Evolutionary conservation across 257 asterid genomes (phyloP).

Genomic region (Solanum lycopersicoides): DNA sequence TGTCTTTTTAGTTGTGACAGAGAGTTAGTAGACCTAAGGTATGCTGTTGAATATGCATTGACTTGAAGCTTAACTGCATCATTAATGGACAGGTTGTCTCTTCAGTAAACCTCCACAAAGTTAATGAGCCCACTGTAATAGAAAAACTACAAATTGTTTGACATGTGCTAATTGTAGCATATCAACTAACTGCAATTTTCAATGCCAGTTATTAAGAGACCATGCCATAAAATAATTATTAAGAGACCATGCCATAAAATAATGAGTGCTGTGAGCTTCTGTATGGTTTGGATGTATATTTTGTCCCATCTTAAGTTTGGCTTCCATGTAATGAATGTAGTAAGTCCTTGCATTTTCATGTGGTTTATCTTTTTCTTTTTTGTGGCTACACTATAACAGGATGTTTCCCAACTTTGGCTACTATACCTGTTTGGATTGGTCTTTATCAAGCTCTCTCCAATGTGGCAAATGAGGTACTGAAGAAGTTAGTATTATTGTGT

Average conservation of each 20-base stretch:
- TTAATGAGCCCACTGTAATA: neutral
- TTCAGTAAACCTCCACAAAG: neutral
- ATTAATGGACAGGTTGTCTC: neutral
- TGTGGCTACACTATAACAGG: slow-evolving; percentile 33
- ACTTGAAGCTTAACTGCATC: neutral
- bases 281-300: neutral
- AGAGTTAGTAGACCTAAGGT: neutral
- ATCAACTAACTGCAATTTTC: neutral
- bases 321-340: neutral
- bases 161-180: neutral
- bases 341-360: neutral
- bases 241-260: neutral
- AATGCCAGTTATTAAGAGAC: neutral
- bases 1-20: neutral
- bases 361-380: neutral
- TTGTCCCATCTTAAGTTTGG: neutral
- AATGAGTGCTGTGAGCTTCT: neutral
- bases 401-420: slow-evolving; percentile 97
- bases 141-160: neutral
- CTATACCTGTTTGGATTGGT: slow-evolving; percentile 98
- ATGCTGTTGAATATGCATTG: neutral
- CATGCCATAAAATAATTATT: neutral
- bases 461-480: slow-evolving; percentile 91
- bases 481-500: slow-evolving; percentile 3
- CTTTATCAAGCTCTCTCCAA: slow-evolving; percentile 97